A percentile compares a stretch with the other conserved stretches of the same genome.
Evolutionary conservation across 192 early-diverging fungal species (phyloP).

Genomic region (Backusella tuberculispora): DNA sequence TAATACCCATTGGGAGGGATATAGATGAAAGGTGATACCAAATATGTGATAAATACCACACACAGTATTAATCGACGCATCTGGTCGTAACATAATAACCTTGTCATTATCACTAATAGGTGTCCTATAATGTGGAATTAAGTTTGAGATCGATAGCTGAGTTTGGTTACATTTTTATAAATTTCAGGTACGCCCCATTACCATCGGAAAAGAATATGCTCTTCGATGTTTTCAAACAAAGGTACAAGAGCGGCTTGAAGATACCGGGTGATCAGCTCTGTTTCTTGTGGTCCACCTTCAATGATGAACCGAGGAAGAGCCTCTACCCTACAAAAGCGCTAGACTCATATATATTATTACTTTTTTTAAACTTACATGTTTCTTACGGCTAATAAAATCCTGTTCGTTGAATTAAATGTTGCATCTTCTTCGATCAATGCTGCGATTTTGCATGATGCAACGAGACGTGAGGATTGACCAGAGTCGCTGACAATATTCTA

Average conservation of each 20-base stretch:
- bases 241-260: conserved; percentile 20
- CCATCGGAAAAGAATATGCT: conserved; percentile 24
- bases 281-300: conserved; percentile 31
- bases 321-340: conserved; percentile 21
- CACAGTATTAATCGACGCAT: conserved; percentile 25
- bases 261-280: conserved; percentile 28
- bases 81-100: conserved; percentile 23
- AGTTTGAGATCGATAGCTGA: conserved; percentile 18
- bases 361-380: conserved; percentile 30
- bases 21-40: too few relatives aligned
- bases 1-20: too few relatives aligned
- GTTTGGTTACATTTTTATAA: conserved; percentile 16
- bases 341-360: conserved; percentile 19
- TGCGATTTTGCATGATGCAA: conserved; percentile 15
- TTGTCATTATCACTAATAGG: conserved; percentile 28
- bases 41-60: too few relatives aligned
- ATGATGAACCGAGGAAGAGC: conserved; percentile 4
- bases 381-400: conserved; percentile 25
- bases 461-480: conserved; percentile 9
- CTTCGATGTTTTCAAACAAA: conserved; percentile 31
- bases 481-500: conserved; percentile 6
- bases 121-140: conserved; percentile 23
- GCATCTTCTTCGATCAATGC: conserved; percentile 20
- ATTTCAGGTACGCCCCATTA: conserved; percentile 23
- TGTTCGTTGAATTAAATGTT: conserved; percentile 26